Percentiles rank a stretch among this genome's conserved stretches.
These are phyloP conservation scores for Hericium rajendrae DNA, from an alignment of 768 basidiomycete genomes.

Conservation along the genomic window DNA sequence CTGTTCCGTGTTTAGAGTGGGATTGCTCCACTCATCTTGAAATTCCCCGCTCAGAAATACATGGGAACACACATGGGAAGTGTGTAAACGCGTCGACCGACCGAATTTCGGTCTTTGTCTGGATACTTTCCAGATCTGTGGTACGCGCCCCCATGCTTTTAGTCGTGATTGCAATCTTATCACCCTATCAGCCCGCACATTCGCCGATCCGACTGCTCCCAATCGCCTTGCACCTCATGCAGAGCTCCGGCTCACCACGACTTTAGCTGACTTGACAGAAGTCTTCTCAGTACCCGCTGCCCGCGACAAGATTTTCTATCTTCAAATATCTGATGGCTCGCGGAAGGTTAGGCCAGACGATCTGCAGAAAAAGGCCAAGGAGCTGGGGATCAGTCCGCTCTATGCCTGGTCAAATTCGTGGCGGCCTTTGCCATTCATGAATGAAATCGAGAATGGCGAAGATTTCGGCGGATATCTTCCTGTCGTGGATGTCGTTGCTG, in stretches of 20 bases:
- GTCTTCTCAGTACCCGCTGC: slow-evolving; percentile 15
- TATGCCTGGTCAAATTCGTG: slow-evolving; percentile 22
- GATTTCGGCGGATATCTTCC: slow-evolving; percentile 19
- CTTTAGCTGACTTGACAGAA: slow-evolving; percentile 14
- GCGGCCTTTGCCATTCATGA: slow-evolving; percentile 21
- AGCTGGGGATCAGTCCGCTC: slow-evolving; percentile 17
- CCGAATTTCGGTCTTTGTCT: slow-evolving; percentile 24
- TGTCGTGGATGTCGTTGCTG: slow-evolving; percentile 18
- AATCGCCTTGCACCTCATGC: slow-evolving; percentile 11
- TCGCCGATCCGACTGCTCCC: slow-evolving; percentile 17
- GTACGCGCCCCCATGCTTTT: slow-evolving; percentile 7
- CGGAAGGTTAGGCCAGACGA: slow-evolving; percentile 11
- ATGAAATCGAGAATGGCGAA: slow-evolving; percentile 7
- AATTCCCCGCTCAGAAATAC: slow-evolving; percentile 15
- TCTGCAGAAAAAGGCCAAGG: slow-evolving; percentile 12
- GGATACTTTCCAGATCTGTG: slow-evolving; percentile 24
- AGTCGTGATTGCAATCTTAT: not conserved
- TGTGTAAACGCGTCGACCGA: slow-evolving; percentile 20
- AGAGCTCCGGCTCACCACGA: slow-evolving; percentile 9
- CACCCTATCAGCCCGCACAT: slow-evolving; percentile 16
- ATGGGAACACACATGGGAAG: slow-evolving; percentile 23
- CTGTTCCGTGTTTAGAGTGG: not conserved
- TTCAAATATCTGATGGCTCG: slow-evolving; percentile 24
- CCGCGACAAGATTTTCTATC: slow-evolving; percentile 21
- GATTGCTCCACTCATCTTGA: too few relatives aligned